Base-by-base conservation (phyloP, 2,329 filamentous ascomycete species). In the Geosmithia morbida region DNA sequence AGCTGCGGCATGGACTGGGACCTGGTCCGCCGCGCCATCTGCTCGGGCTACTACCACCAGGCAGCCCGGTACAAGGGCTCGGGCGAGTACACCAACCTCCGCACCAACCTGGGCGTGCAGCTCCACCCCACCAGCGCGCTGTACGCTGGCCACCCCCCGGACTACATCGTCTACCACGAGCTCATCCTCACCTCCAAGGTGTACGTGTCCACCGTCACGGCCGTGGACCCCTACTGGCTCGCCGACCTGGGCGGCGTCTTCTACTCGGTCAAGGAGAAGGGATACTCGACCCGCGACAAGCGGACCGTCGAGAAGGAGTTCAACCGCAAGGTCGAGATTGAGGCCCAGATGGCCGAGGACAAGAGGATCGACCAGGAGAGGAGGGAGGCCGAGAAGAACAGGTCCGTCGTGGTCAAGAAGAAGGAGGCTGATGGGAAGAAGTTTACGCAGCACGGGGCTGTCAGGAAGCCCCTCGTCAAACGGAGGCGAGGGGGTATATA, bases 1-100 rank as follows among this genome's bases (percentile, higher is more conserved):
- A 89, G 85, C 63, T 96, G 89, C 58, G 92, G 92, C 30, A 97
- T 90, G 42, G 94, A 98, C 66, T 96, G 92, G 85, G 94, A 98
- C 61, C 71, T 94, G 10, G 87, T 97, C 48, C 82, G 92, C 51
- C 90, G 92, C 64, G 97, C 90, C 62, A 95, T 98, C 59, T 98
- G 94, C 69, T 88, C 86, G 0, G 92, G 92, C 13, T 98, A 95
- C 70, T 98, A 97, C 66, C 90, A 97, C 59, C 92, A 98, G 68
- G 92, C 92, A 6, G 92, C 92, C 29, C 88, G 89, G 57, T 88
- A 94, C 52, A 94, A 94, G 66, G 94, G 92, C 2, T 87, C 96
- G 16, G 92, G 92, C 55, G 94, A 98, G 66, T 98, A 97, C 67
- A 83, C 95, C 66, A 98, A 98, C 62, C 73, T 98, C 37, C 83